These are phyloP conservation scores for Dryadomyces quercivorus DNA, from an alignment of 2,329 filamentous ascomycete genomes.

Conservation along the genomic window DNA sequence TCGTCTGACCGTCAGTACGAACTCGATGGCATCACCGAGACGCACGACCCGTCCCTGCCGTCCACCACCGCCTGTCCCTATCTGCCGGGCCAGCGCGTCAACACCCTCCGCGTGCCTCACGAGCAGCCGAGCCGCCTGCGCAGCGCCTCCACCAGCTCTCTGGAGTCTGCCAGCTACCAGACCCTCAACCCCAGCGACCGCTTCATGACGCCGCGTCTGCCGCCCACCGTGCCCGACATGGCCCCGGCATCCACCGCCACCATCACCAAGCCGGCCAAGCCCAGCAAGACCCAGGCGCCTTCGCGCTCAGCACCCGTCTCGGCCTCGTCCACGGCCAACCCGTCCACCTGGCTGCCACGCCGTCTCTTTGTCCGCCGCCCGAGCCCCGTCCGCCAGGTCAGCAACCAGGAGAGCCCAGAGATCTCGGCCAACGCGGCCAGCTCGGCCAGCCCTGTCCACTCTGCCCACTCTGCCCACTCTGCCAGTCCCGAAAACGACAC, in stretches of 20 bases:
- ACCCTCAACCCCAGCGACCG: conserved; percentile 72
- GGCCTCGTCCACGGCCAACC: neutral
- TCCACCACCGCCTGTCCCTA: conserved; percentile 73
- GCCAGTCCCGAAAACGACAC: neutral
- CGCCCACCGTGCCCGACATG: conserved; percentile 27
- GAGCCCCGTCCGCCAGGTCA: conserved; percentile 1
- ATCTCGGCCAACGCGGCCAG: neutral
- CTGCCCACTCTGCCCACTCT: neutral
- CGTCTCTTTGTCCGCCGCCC: conserved; percentile 9
- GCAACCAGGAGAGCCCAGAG: neutral
- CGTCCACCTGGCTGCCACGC: conserved; percentile 8
- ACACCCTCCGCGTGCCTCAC: conserved; percentile 68
- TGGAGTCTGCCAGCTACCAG: conserved; percentile 45
- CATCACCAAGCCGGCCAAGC: neutral
- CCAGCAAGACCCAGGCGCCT: neutral
- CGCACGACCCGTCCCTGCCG: conserved; percentile 58
- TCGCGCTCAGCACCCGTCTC: neutral
- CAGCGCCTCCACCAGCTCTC: conserved; percentile 53
- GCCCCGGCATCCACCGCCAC: neutral
- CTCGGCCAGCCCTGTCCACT: neutral
- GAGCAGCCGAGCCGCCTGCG: conserved; percentile 49
- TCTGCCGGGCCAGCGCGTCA: conserved; percentile 77
- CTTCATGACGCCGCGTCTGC: conserved; percentile 56
- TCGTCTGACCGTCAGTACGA: conserved; percentile 70
- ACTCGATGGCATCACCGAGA: conserved; percentile 65